Conservation (phyloP, 495 filamentous ascomycete genomes). For the Talaromyces wortmannii region DNA sequence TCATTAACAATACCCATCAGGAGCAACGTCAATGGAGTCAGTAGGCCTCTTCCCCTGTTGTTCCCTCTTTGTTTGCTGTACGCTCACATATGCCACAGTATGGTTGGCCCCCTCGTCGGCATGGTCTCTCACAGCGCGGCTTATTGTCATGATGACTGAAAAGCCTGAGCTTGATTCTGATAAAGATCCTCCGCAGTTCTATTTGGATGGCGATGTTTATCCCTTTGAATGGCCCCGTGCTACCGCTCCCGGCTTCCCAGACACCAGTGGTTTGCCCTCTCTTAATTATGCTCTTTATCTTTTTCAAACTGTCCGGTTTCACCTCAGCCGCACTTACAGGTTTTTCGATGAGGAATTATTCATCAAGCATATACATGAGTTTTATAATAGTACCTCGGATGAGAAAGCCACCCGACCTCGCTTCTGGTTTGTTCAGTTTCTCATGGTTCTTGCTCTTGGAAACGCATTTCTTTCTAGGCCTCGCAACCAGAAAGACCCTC, state of each 20-base stretch:
- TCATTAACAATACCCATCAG: conserved; percentile 10
- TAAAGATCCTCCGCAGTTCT: conserved; percentile 6
- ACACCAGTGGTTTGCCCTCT: conserved; percentile 23
- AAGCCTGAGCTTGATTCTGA: conserved; percentile 10
- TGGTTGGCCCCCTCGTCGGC: conserved; percentile 23
- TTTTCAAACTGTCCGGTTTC: conserved; percentile 28
- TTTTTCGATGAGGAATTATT: conserved; percentile 31
- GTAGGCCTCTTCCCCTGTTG: background rate
- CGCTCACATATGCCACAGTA: conserved; percentile 9
- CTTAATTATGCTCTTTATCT: conserved; percentile 26
- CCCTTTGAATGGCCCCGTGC: conserved; percentile 19
- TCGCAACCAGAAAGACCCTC: conserved; percentile 15
- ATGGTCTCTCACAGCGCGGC: conserved; percentile 24
- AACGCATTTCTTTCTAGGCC: conserved; percentile 25
- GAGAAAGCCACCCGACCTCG: conserved; percentile 13
- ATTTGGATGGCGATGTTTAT: conserved; percentile 23
- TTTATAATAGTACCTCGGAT: conserved; percentile 15
- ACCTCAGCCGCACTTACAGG: conserved; percentile 24
- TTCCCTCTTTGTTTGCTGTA: background rate
- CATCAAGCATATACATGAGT: conserved; percentile 15
- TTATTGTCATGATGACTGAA: conserved; percentile 21
- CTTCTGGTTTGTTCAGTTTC: conserved; percentile 31
- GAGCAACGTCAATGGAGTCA: conserved; percentile 18
- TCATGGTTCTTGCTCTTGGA: conserved; percentile 31
- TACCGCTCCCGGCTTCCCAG: conserved; percentile 10